Evolutionary conservation across 768 basidiomycete genomes (phyloP), one percentile per base, ranked within the genome.

Genomic region (Filobasidium wieringae): DNA sequence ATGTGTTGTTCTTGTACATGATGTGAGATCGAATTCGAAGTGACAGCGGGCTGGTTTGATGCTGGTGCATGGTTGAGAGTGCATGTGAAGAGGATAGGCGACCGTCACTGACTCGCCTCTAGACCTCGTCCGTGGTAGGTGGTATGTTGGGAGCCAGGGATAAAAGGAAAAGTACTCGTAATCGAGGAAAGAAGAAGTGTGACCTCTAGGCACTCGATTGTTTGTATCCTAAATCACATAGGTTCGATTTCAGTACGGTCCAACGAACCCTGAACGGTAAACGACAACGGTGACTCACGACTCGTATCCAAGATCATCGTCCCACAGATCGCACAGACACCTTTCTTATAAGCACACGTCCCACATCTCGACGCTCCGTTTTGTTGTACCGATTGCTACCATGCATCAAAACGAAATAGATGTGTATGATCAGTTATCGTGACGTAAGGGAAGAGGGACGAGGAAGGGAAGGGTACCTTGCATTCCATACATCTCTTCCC

Each of bases 261-360:
- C 49, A 29, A 51, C 31, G 11, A 51, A 22, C 26, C 15, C 7
- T 7, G 11, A 7, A 40, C 27, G 9, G 27, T 29, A 41, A 40
- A 4, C 24, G 45, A 11, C 2, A 0, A 19, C 4, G n/a, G 52
- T 5, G 4, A 64, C 70, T 62, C 55, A 71, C 71, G 40, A 15
- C 53, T 49, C 8, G 63, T 66, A 59, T 71, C 72, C n/a, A 73
- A 53, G 12, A 73, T 63, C 43, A 68, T 64, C 9, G 61, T 68
- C 17, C 72, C 72, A 50, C 73, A 75, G n/a, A 75, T 75, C 26
- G 73, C 68, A 62, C 73, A 75, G 8, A 73, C 50, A 12, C 61
- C 70, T 63, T 74, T 74, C 57, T 74, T 74, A 58, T 74, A 72
- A 9, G 70, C 66, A 53, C 73, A 74, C 41, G 68, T 69, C 51